Conservation (phyloP, 2,329 filamentous ascomycete genomes). For the Alternaria viburni region DNA sequence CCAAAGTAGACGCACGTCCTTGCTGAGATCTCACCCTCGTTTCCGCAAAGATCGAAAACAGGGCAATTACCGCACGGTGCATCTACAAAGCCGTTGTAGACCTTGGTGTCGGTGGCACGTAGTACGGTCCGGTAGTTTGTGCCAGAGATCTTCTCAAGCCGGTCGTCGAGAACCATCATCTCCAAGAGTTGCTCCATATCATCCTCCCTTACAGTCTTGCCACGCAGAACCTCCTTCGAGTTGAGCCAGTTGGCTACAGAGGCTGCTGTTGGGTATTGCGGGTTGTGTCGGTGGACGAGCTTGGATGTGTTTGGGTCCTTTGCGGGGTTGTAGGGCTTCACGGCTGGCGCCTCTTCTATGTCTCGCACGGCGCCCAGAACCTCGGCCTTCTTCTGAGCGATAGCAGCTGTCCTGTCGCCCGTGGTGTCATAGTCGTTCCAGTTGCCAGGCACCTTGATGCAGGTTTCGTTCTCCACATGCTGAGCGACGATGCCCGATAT, state of each 20-base stretch:
- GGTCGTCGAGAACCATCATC: constrained; percentile 86
- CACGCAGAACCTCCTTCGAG: constrained; percentile 71
- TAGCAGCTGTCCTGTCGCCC: constrained; percentile 43
- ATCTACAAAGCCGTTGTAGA: constrained; percentile 81
- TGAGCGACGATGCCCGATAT: constrained; percentile 76
- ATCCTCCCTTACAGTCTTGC: constrained; percentile 66
- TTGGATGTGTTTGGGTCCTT: constrained; percentile 27
- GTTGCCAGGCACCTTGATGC: constrained; percentile 62
- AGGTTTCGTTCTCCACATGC: constrained; percentile 74
- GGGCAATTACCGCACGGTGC: constrained; percentile 91
- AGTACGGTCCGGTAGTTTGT: constrained; percentile 57
- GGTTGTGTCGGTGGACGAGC: constrained; percentile 67
- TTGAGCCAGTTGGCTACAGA: constrained; percentile 80
- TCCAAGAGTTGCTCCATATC: constrained; percentile 88
- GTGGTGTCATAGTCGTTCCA: constrained; percentile 49
- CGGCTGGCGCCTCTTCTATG: constrained; percentile 41
- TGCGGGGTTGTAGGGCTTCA: constrained; percentile 32
- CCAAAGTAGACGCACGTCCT: constrained; percentile 91
- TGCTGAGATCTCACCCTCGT: constrained; percentile 88
- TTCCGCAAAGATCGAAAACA: constrained; percentile 89
- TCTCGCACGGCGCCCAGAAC: constrained; percentile 35
- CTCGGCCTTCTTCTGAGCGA: constrained; percentile 46
- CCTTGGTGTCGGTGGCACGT: constrained; percentile 51
- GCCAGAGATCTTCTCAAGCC: constrained; percentile 69
- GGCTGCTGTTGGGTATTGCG: constrained; percentile 78